Conservation (phyloP, 257 asterid genomes). For the Penstemon newberryi region DNA sequence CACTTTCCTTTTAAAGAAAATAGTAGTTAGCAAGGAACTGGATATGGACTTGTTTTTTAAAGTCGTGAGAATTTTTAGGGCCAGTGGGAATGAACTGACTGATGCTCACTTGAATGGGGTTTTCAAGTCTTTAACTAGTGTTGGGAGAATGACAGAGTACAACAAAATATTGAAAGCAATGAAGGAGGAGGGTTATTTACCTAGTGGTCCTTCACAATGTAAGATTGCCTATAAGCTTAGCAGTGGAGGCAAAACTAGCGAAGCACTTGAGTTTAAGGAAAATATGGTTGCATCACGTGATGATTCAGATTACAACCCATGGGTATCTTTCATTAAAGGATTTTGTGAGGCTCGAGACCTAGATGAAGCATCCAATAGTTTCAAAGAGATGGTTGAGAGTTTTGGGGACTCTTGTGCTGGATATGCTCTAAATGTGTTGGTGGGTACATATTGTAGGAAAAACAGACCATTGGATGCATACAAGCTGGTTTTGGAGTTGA, state of each 20-base stretch:
- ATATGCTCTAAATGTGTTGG: conserved; percentile 50
- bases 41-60: conserved; percentile 58
- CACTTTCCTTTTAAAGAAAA: conserved; percentile 71
- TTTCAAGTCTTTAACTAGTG: conserved; percentile 73
- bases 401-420: conserved; percentile 45
- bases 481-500: conserved; percentile 56
- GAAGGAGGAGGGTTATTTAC: conserved; percentile 59
- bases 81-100: conserved; percentile 54
- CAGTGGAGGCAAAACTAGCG: conserved; percentile 41
- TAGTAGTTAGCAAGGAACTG: conserved; percentile 65
- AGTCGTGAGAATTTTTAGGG: conserved; percentile 59
- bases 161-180: conserved; percentile 52
- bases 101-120: conserved; percentile 51
- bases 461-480: conserved; percentile 53
- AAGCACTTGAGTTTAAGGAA: conserved; percentile 47
- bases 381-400: conserved; percentile 53
- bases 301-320: conserved; percentile 33
- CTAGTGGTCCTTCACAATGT: conserved; percentile 38
- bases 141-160: conserved; percentile 64
- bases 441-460: conserved; percentile 51
- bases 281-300: conserved; percentile 31
- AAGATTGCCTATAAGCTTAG: conserved; percentile 64
- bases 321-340: conserved; percentile 72
- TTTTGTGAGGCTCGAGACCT: conserved; percentile 55
- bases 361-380: conserved; percentile 51